Base-by-base conservation (phyloP, 805 yeast species). In the Clavispora vitiphila region DNA sequence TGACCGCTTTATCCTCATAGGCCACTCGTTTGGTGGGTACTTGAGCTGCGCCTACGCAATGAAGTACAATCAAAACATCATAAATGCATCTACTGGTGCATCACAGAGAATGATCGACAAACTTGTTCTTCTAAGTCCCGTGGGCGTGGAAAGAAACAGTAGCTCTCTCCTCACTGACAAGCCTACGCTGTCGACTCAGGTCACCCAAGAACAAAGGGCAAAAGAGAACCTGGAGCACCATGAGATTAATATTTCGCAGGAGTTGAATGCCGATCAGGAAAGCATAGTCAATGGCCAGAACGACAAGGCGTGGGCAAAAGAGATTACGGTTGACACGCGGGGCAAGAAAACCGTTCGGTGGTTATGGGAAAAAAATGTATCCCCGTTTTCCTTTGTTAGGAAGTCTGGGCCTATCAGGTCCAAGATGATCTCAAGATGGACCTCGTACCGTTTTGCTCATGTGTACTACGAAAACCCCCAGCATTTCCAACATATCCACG, bases 361-460 rank as follows among this genome's bases (percentile, higher is more conserved):
- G 41, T 41, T 80, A 38, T 81, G 88, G 88, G 66, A 67, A 14
- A 57, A 57, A 14, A 69, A 81, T 51, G 55, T 62, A 16, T 78
- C 86, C 1, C 85, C 86, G 0, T 76, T 81, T 48, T 53, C 74
- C 2, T 39, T 80, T 2, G 51, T 80, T 8, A 61, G 86, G 41
- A 55, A 61, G 12, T 34, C 59, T 5, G 86, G 85, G 0, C 85
- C 85, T 2, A 49, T 71, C 19, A 76, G 76, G 21, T 76, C 84
- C 1, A 73, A 67, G 44, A 29, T 74, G 21, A 65, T 78, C 10
- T 69, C 79, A 3, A 40, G 51, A 8, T 81, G 86, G 86, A 72
- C 85, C 1, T 71, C 66, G 8, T 60, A 51, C 43, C 56, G 73
- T 37, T 73, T 58, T 60, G 63, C 59, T 41, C 82, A 64, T 68